phyloP scores from a whole-genome alignment of 306 rosid genomes.

The Rubus parviflorus region DNA sequence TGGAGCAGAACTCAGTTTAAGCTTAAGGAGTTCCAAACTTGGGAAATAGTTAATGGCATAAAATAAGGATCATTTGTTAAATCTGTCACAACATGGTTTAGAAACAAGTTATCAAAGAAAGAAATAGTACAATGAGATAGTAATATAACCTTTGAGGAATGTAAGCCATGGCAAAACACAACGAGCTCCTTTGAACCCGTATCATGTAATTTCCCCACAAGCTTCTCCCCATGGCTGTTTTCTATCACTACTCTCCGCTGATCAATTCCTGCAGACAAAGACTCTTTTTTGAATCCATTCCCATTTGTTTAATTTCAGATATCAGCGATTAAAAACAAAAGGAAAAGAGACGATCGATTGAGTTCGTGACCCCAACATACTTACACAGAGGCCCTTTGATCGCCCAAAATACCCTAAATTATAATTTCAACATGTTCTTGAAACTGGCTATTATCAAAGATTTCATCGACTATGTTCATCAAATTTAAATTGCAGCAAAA shows the following conservation, averaged over 20 bases:
- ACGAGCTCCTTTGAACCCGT: slow-evolving; percentile 59
- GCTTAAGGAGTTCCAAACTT: no score
- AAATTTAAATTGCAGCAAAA: background rate
- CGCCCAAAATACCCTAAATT: background rate
- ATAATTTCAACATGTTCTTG: background rate
- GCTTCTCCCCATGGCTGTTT: slow-evolving; percentile 67
- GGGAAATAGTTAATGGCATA: background rate
- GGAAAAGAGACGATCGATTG: background rate
- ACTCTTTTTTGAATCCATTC: background rate
- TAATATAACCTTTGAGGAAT: slow-evolving; percentile 63
- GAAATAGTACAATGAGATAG: background rate
- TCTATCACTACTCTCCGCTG: slow-evolving; percentile 36
- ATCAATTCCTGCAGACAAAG: slow-evolving; percentile 28
- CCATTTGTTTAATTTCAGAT: background rate
- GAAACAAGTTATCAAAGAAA: no score
- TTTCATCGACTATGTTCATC: background rate
- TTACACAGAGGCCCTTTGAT: background rate
- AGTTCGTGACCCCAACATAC: background rate
- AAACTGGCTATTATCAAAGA: background rate
- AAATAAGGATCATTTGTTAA: background rate
- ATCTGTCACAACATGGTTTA: background rate
- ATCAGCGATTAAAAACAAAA: background rate
- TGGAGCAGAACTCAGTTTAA: slow-evolving; percentile 5
- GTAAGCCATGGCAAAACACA: slow-evolving; percentile 83
- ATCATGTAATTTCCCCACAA: slow-evolving; percentile 74